Conservation (phyloP, 306 rosid species). For the Ammopiptanthus mongolicus region DNA sequence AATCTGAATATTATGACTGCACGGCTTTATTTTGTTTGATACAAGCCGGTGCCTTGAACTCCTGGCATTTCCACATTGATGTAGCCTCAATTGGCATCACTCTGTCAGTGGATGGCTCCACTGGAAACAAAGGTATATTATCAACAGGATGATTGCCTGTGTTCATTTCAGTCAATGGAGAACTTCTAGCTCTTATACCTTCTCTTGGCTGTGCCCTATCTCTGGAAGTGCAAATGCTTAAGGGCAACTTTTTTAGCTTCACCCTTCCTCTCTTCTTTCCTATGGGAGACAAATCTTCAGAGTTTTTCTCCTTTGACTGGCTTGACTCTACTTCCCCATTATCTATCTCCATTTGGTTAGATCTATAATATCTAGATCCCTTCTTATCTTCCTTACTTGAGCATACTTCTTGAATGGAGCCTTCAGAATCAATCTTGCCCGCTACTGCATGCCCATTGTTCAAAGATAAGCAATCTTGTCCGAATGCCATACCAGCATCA, state of each 20-base stretch:
- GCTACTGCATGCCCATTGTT: conserved; percentile 50
- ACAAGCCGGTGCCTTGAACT: conserved; percentile 55
- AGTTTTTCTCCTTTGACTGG: conserved; percentile 49
- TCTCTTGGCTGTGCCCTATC: conserved; percentile 59
- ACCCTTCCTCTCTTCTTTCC: conserved; percentile 85
- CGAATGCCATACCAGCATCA: conserved; percentile 29
- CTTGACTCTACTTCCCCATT: conserved; percentile 65
- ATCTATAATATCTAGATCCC: conserved; percentile 37
- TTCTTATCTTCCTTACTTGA: conserved; percentile 47
- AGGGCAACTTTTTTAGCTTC: conserved; percentile 77
- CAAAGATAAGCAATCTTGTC: conserved; percentile 37
- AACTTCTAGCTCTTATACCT: conserved; percentile 38
- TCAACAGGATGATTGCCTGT: conserved; percentile 34
- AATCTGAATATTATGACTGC: conserved; percentile 53
- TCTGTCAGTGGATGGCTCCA: conserved; percentile 50
- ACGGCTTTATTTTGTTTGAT: conserved; percentile 61
- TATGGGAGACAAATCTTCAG: conserved; percentile 35
- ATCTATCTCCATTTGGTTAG: conserved; percentile 33
- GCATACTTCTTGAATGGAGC: conserved; percentile 39
- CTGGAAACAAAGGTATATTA: conserved; percentile 42
- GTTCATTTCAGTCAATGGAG: conserved; percentile 39
- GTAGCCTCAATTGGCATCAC: conserved; percentile 55
- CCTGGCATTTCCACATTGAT: conserved; percentile 75
- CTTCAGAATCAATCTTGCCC: conserved; percentile 47
- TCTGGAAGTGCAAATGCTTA: conserved; percentile 59